phyloP scores from a whole-genome alignment of 768 basidiomycete genomes.

The Nidularia sp. region DNA sequence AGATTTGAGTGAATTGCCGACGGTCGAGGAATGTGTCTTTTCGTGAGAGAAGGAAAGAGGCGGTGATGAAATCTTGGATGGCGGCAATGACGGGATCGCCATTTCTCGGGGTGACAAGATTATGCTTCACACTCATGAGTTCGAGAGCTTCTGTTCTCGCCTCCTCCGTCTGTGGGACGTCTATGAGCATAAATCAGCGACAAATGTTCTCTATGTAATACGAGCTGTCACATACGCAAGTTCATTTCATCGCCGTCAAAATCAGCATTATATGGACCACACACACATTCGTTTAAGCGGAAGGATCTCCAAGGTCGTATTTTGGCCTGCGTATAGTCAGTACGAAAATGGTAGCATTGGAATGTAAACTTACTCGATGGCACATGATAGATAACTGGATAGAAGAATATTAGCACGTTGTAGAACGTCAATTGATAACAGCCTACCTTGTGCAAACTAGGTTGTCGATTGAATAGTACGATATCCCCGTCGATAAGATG shows the following conservation, averaged over 20 bases:
- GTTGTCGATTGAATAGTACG: slow-evolving; percentile 97
- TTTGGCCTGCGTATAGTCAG: slow-evolving; percentile 51
- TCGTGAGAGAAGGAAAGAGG: slow-evolving; percentile 90
- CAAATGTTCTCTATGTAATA: no score
- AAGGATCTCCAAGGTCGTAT: slow-evolving; percentile 97
- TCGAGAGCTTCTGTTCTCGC: slow-evolving; percentile 95
- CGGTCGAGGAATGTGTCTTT: slow-evolving; percentile 93
- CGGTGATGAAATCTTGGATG: slow-evolving; percentile 99
- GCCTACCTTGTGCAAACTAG: slow-evolving; percentile 89
- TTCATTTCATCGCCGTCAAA: slow-evolving; percentile 99
- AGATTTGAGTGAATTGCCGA: slow-evolving; percentile 93
- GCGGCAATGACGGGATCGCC: slow-evolving; percentile 99
- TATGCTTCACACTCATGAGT: slow-evolving; percentile 95
- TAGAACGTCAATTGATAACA: neutral
- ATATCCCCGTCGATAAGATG: slow-evolving; percentile 95
- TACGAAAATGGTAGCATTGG: neutral
- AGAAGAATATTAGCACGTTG: neutral
- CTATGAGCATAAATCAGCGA: slow-evolving; percentile 31
- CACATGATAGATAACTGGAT: slow-evolving; percentile 96
- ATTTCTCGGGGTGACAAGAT: slow-evolving; percentile 96
- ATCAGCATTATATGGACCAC: slow-evolving; percentile 98
- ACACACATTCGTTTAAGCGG: slow-evolving; percentile 97
- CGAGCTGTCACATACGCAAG: slow-evolving; percentile 59
- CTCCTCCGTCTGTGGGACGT: slow-evolving; percentile 98
- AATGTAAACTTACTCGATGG: slow-evolving; percentile 64